phyloP scores from a whole-genome alignment of 257 asterid genomes.

The Schizonepeta tenuifolia region DNA sequence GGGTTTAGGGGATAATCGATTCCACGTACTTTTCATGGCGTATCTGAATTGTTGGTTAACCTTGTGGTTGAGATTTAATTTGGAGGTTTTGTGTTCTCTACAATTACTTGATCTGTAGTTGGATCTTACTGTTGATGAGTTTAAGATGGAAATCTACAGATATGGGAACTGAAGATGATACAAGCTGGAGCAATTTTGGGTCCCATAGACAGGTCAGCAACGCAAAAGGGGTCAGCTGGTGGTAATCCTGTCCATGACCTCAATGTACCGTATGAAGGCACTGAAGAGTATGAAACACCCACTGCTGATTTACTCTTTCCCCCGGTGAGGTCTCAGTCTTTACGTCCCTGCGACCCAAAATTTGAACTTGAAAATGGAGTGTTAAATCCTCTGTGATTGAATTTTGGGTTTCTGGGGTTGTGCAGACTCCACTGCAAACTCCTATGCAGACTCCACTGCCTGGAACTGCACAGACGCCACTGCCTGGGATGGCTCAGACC shows the following conservation, averaged over 20 bases:
- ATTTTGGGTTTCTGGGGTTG: slow-evolving; percentile 22
- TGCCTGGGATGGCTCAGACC: slow-evolving; percentile 76
- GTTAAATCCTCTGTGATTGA: slow-evolving; percentile 1
- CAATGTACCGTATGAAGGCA: slow-evolving; percentile 92
- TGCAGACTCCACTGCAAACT: slow-evolving; percentile 77
- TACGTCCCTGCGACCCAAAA: neutral
- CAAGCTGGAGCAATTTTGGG: slow-evolving; percentile 85
- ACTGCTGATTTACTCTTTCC: slow-evolving; percentile 96
- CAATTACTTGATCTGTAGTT: slow-evolving; percentile 35
- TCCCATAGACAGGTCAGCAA: slow-evolving; percentile 78
- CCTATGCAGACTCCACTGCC: slow-evolving; percentile 87
- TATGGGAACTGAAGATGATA: slow-evolving; percentile 95
- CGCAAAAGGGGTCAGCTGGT: slow-evolving; percentile 53
- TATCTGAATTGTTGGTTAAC: slow-evolving; percentile 23
- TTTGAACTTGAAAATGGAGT: slow-evolving; percentile 14
- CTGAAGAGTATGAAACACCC: slow-evolving; percentile 96
- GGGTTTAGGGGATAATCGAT: slow-evolving; percentile 35
- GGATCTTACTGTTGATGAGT: slow-evolving; percentile 34
- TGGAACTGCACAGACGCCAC: slow-evolving; percentile 73
- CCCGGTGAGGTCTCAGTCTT: slow-evolving; percentile 61
- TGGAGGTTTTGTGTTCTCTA: slow-evolving; percentile 20
- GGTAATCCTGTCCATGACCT: slow-evolving; percentile 88
- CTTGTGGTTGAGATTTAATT: slow-evolving; percentile 26
- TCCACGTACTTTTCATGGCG: neutral
- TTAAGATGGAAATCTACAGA: slow-evolving; percentile 44